A percentile compares a stretch with the other conserved stretches of the same genome.
Conservation (phyloP, 257 asterid genomes). For the Prunella vulgaris region DNA sequence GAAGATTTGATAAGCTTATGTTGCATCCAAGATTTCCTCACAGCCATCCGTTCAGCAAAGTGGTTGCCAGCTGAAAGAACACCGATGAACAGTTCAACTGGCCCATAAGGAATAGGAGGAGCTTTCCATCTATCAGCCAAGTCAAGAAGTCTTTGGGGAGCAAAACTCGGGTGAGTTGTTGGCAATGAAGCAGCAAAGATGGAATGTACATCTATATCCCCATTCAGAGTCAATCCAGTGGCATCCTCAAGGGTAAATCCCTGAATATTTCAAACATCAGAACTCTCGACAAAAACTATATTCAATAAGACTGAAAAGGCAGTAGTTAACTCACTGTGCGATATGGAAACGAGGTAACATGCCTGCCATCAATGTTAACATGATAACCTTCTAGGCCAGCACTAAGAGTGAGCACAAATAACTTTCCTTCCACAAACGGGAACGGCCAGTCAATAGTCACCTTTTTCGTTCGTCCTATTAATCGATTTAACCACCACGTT, state of each 20-base stretch:
- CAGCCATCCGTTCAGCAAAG: conserved; percentile 97
- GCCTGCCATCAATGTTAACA: conserved; percentile 86
- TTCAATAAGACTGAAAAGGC: not conserved
- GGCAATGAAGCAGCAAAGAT: conserved; percentile 91
- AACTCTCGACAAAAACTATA: not conserved
- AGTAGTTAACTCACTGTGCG: conserved; percentile 59
- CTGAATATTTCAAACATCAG: conserved; percentile 31
- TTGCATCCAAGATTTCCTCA: conserved; percentile 94
- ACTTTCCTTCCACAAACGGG: conserved; percentile 74
- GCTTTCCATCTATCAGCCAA: conserved; percentile 81
- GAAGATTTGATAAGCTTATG: conserved; percentile 64
- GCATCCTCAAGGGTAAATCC: conserved; percentile 97
- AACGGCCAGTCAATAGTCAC: conserved; percentile 80
- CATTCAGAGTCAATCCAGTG: conserved; percentile 77
- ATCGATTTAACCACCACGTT: conserved; percentile 82
- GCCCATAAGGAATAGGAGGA: conserved; percentile 54
- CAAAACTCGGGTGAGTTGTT: conserved; percentile 80
- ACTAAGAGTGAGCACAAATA: conserved; percentile 88
- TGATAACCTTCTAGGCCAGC: conserved; percentile 98
- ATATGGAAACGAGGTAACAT: conserved; percentile 88
- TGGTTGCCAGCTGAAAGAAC: conserved; percentile 95
- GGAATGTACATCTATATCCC: conserved; percentile 72
- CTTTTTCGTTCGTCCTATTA: conserved; percentile 71
- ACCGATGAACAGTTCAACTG: conserved; percentile 80
- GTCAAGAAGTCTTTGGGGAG: conserved; percentile 88